A percentile compares a stretch with the other conserved stretches of the same genome.
These are phyloP conservation scores for Ramaria rubella DNA, from an alignment of 768 basidiomycete species.

Conservation along the genomic window DNA sequence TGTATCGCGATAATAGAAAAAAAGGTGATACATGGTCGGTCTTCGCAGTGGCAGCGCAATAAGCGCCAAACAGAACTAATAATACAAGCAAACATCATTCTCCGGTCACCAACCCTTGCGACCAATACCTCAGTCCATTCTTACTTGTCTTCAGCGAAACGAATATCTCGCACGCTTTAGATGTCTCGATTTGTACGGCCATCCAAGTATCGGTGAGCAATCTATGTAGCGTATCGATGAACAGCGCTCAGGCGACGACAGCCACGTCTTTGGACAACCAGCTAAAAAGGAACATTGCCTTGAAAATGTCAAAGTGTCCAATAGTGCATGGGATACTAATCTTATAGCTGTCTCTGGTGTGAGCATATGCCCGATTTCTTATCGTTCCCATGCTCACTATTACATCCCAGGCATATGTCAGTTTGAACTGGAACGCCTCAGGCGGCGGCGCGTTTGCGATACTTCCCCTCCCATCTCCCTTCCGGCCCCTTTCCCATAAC, in stretches of 20 bases:
- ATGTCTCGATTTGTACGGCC: slow-evolving; percentile 87
- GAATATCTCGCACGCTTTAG: neutral
- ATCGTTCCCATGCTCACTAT: neutral
- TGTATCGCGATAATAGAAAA: no score
- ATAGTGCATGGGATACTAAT: slow-evolving; percentile 96
- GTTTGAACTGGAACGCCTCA: slow-evolving; percentile 90
- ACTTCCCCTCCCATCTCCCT: slow-evolving; percentile 76
- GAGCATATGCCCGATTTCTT: slow-evolving; percentile 22
- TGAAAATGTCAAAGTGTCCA: slow-evolving; percentile 82
- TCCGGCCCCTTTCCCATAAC: slow-evolving; percentile 39
- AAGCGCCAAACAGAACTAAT: neutral
- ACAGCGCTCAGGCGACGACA: slow-evolving; percentile 25
- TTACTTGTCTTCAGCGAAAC: neutral
- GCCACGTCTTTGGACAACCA: slow-evolving; percentile 88
- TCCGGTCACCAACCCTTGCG: neutral
- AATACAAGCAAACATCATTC: neutral
- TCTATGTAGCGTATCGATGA: slow-evolving; percentile 13
- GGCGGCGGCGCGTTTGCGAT: slow-evolving; percentile 95
- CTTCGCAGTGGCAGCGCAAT: no score
- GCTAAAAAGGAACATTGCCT: slow-evolving; percentile 77
- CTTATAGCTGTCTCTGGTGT: slow-evolving; percentile 80
- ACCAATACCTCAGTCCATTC: neutral
- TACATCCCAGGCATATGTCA: slow-evolving; percentile 63
- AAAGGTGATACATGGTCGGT: no score
- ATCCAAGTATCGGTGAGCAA: slow-evolving; percentile 75